Conservation (phyloP, 2,329 filamentous ascomycete genomes). For the Stagonosporopsis rhizophila region DNA sequence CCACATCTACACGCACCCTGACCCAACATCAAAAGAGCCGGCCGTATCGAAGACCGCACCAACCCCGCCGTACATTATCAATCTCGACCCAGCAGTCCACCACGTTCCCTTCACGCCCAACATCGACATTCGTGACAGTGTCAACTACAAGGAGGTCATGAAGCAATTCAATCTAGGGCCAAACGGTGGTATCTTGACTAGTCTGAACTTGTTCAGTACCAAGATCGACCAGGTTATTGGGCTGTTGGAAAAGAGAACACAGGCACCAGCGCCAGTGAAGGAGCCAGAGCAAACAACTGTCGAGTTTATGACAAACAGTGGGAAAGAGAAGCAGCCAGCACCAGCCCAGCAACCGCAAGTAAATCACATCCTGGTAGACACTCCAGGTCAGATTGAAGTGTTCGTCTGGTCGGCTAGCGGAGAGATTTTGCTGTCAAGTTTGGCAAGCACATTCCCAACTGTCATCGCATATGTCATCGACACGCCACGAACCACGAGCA, state of each 20-base stretch:
- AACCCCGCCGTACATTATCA: slow-evolving; percentile 89
- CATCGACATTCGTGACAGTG: slow-evolving; percentile 97
- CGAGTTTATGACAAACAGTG: slow-evolving; percentile 46
- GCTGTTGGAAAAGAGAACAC: slow-evolving; percentile 86
- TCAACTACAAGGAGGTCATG: slow-evolving; percentile 99
- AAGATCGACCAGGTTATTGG: slow-evolving; percentile 95
- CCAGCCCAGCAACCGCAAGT: slow-evolving; percentile 63
- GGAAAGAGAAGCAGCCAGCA: slow-evolving; percentile 33
- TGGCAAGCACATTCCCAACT: slow-evolving; percentile 93
- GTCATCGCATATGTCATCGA: slow-evolving; percentile 98
- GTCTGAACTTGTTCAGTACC: slow-evolving; percentile 93
- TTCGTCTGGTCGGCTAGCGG: slow-evolving; percentile 98
- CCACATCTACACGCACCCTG: slow-evolving; percentile 80
- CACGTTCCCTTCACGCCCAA: slow-evolving; percentile 95
- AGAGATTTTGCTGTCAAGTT: slow-evolving; percentile 88
- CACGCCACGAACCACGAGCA: slow-evolving; percentile 90
- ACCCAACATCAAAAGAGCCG: slow-evolving; percentile 47
- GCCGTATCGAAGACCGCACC: slow-evolving; percentile 38
- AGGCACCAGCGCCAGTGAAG: slow-evolving; percentile 54
- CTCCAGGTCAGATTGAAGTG: slow-evolving; percentile 96
- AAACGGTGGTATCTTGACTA: slow-evolving; percentile 95
- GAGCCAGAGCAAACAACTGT: slow-evolving; percentile 43
- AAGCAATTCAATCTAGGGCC: slow-evolving; percentile 97
- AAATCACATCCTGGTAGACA: slow-evolving; percentile 90
- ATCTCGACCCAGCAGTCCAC: slow-evolving; percentile 93